Conservation (phyloP, 1,284 basidiomycete genomes). For the Marasmius tenuissimus region DNA sequence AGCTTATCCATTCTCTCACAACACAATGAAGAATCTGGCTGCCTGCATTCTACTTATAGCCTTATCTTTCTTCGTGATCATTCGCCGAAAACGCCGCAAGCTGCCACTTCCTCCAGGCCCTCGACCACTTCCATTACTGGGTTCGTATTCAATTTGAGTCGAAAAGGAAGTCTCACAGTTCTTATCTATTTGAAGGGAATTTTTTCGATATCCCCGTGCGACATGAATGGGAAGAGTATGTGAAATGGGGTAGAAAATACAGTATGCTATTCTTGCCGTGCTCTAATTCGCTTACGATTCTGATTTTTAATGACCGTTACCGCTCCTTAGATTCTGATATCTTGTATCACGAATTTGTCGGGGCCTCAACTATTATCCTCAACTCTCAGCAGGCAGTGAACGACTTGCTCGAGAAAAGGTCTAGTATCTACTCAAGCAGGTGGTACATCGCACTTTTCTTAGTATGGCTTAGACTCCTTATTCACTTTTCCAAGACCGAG, state of each 20-base stretch:
- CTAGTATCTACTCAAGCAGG: constrained; percentile 10
- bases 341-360: neutral
- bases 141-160: neutral
- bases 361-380: constrained; percentile 8
- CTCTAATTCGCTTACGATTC: neutral
- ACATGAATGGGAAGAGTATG: neutral
- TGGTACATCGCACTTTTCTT: neutral
- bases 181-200: neutral
- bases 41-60: no score
- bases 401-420: constrained; percentile 10
- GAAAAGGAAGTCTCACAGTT: neutral
- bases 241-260: neutral
- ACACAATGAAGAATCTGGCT: no score
- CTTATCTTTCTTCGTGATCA: no score
- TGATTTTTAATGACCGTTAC: neutral
- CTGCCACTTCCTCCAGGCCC: neutral
- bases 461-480: neutral
- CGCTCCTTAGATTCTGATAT: neutral
- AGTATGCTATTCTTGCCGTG: neutral
- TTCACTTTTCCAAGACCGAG: neutral
- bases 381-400: constrained; percentile 9
- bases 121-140: neutral
- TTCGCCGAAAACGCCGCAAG: no score
- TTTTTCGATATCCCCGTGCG: neutral
- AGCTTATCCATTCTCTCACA: no score